These are phyloP conservation scores for Knufia fluminis DNA, from an alignment of 2,329 filamentous ascomycete genomes.

Conservation along the genomic window DNA sequence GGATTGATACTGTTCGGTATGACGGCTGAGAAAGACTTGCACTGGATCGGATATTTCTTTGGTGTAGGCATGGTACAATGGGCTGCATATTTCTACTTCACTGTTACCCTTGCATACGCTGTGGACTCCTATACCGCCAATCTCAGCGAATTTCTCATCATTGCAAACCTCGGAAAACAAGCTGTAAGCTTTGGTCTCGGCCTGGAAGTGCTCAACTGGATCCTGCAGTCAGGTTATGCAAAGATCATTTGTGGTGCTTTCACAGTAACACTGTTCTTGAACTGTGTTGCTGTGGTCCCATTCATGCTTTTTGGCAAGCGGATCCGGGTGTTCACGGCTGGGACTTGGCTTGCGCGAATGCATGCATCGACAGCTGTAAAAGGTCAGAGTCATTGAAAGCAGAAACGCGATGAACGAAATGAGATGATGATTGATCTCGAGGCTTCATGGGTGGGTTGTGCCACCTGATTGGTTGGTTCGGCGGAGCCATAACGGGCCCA, in stretches of 20 bases:
- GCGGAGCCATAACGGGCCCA: not conserved
- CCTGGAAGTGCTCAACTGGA: constrained; percentile 1
- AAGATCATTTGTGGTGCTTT: not conserved
- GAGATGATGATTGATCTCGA: too few species aligned
- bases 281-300: not conserved
- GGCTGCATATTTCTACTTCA: constrained; percentile 47
- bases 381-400: constrained; percentile 25
- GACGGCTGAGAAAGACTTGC: constrained; percentile 26
- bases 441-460: too few species aligned
- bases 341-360: constrained; percentile 41
- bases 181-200: constrained; percentile 2
- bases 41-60: constrained; percentile 38
- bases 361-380: constrained; percentile 31
- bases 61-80: constrained; percentile 43
- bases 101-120: constrained; percentile 39
- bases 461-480: not conserved
- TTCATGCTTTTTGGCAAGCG: constrained; percentile 7
- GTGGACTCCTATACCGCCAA: constrained; percentile 4
- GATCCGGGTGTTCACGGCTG: constrained; percentile 17
- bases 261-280: not conserved
- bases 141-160: constrained; percentile 1
- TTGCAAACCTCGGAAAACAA: constrained; percentile 4
- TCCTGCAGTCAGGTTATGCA: not conserved
- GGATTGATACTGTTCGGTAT: constrained; percentile 28
- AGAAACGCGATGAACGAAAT: too few species aligned